Evolutionary conservation across 768 basidiomycete genomes (phyloP), one percentile per base, ranked within the genome.

Genomic region (Auricularia sp.): DNA sequence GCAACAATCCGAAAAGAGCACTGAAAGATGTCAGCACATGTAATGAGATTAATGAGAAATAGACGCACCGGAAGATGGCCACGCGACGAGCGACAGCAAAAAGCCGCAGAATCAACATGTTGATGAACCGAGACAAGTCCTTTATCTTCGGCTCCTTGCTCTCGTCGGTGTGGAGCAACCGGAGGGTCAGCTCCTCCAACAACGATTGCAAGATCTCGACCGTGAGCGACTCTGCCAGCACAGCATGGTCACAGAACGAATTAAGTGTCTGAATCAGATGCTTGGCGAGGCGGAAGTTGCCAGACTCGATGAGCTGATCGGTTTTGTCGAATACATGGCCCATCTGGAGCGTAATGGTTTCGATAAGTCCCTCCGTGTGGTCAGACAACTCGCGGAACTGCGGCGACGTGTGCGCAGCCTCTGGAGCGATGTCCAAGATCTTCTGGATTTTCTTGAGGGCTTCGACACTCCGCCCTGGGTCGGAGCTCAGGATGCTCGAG

Each of bases 201-300:
- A 99, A 77, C 1, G 88, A 85, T 10, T 89, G 91, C 66, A 98
- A 75, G 62, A 91, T 90, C 65, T 89, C 88, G 51, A 93, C 87
- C 0, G 90, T 89, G 65, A 98, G 73, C 7, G 90, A 91, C 73
- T 94, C 90, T 11, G 94, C 92, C 61, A 99, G 82, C 67, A 91
- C 83, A 5, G 86, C 76, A 73, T 95, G 92, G 71, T 98, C 94
- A 70, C 94, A 96, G 73, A 98, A 94, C 33, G 90, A 90, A 70
- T 95, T 94, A 35, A 98, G 83, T 0, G 95, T 95, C 75, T 98
- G 95, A 67, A 98, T 96, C 63, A 98, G 84, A 75, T 98, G 97
- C 75, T 99, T 99, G 59, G 95, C 93, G 8, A 99, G 80, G 47
- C 97, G 85, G 77, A 97, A 94, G 70, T 93, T 92, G 67, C 90